Evolutionary conservation across 106 monocot species (phyloP), one percentile per base, ranked within the genome.

Genomic region (Allium sativum): DNA sequence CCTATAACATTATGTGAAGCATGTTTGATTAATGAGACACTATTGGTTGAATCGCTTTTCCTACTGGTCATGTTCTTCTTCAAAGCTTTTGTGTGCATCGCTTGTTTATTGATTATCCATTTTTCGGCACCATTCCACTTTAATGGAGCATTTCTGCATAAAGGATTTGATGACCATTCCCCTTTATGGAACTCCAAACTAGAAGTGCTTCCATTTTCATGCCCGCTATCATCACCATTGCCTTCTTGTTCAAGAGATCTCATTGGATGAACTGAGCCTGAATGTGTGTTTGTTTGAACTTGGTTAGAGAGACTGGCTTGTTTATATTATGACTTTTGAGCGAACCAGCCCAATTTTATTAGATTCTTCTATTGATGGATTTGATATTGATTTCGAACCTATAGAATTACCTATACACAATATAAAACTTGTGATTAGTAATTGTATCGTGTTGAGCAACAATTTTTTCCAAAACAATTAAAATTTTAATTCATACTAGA

Each of bases 51-150:
- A 9, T 43, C 21, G 44, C 51, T 19, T 21, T 64, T 65, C 48
- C 52, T 71, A 7, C 50, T 54, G 63, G 52, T 54, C 46, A 72
- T 50, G 41, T 66, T 47, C 69, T 71, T 96, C 69, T 82, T 96
- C 14, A 59, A 65, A 50, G 47, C 54, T 66, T 79, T 82, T 1
- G 75, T 59, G 17, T 77, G 73, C 59, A 68, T 57, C 9, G 67
- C 15, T 60, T 80, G 84, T 17, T 82, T 64, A 40, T 69, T 74
- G 0, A 77, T 46, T 15, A 96, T 71, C 96, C 90, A 91, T 70
- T 91, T 88, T 70, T 96, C 91, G 0, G 87, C 96, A 71, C 88
- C 96, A 60, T 91, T 91, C 96, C 96, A 96, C 64, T 96, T 96
- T 0, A 91, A 96, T 14, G 91, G 91, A 42, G 91, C 17, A 18